Base-by-base conservation (phyloP, 2,329 filamentous ascomycete species). In the Alternaria angustiovoidea region DNA sequence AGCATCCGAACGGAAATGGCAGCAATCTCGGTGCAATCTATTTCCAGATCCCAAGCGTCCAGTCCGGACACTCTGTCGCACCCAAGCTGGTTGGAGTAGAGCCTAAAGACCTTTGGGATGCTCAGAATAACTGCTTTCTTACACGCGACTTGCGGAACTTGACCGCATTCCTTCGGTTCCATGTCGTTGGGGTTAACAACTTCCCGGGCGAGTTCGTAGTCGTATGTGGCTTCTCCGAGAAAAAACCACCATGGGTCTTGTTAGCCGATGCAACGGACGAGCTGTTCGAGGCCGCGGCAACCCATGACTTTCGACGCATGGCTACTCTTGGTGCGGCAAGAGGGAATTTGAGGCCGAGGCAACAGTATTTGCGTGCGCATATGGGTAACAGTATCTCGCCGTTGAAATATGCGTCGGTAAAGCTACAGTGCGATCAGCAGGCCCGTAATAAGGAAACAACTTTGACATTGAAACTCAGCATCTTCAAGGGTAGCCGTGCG, bases 181-280 rank as follows among this genome's bases (percentile, higher is more conserved):
- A 30, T 3, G 11, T 44, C 1, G 4, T 2, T 5, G 32, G 32
- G 12, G 2, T 34, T 0, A 1, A 1, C 14, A 18, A 2, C 11
- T 11, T 6, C 16, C 7, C 4, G 4, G 42, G 42, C 2, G 1
- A 44, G 42, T 16, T 9, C 2, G 42, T 30, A 7, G 14, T 44
- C 3, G 22, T 12, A n/a, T 44, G 16, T 30, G 42, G 42, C 16
- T 44, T 44, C 22, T 6, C 24, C 2, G 42, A 44, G 4, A 44
- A 28, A 4, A 24, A 7, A 24, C 24, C 24, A 2, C 42, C 42
- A 2, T 44, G 42, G 42, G 24, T 28, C 8, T 6, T 28, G 16
- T 5, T 28, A n/a, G 24, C 6, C 5, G 42, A 44, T 18, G 7
- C 26, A 18, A 8, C 8, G 9, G 24, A 22, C 8, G 24, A 30